Evolutionary conservation across 2,329 filamentous ascomycete species (phyloP), one percentile per base, ranked within the genome.

Genomic region (Colletotrichum chlorophyti): DNA sequence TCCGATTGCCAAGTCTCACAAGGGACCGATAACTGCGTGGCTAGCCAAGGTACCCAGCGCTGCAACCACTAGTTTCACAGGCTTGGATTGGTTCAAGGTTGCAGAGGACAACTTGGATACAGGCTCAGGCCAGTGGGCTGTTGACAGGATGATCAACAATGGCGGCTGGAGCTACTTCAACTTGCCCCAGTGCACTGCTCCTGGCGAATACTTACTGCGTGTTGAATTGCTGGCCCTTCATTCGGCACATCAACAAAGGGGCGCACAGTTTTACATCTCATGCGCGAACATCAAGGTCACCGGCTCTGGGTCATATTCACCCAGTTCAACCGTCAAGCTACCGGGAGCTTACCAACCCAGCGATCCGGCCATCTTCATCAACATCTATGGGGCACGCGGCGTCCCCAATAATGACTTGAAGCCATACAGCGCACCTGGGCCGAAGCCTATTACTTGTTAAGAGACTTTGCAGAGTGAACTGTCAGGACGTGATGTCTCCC

Each of bases 261-360:
- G 79, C n/a, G 78, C 79, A 24, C 79, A 83, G 69, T 79, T 79
- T 67, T 83, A 83, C 68, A 77, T 77, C 54, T 78, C 80, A 50
- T 83, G 85, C 66, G 74, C 84, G 65, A 86, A 87, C 74, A 69
- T 88, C 58, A 75, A 83, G 63, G 74, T 87, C 49, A 81, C 55
- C 66, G 76, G 76, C 24, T 69, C 68, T 21, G 76, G 76, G 37
- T 64, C 67, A 23, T 72, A 74, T 62, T 64, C 69, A 14, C 72
- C 71, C 11, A 65, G 52, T 54, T 55, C 69, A 55, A 77, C 76
- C 1, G 74, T 81, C 59, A 72, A 66, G 66, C 77, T 81, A 69
- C 79, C 79, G 0, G 75, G 77, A 14, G 77, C 72, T 1, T 82
- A 81, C 68, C 61, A 71, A 63, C 68, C 72, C 43, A 72, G 65